Base-by-base conservation (phyloP, 352 stramenopile genomes). In the Blastocystis sp. region DNA sequence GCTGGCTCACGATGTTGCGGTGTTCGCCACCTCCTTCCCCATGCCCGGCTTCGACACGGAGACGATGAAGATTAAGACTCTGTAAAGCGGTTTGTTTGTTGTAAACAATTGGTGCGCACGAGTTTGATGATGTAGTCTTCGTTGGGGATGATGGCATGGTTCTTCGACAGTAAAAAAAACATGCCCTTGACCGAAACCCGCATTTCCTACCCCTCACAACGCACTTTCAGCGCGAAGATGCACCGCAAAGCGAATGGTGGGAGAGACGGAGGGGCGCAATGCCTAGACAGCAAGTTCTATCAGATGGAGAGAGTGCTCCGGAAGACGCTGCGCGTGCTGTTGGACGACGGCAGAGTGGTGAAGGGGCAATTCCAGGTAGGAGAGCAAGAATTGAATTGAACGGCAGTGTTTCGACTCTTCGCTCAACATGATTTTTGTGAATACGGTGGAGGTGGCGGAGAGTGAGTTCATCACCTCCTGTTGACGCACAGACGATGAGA, bases 11-110 rank as follows among this genome's bases (percentile, higher is more conserved):
- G 28, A 34, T 34, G 28, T 34, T 23, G 71, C 71, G 0, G 71
- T 28, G 61, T 81, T 81, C 61, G 71, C 71, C 23, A 70, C 71
- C 21, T 67, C 71, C 9, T 81, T 81, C 61, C 71, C 71, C 9
- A 81, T 81, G 53, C 71, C 71, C 23, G 71, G 28, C 0, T 34
- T 34, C 0, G 28, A 34, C 28, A 34, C 28, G 28, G 28, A 34
- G 28, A 34, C 28, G 71, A 81, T 78, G 69, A 78, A 81, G 65
- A 23, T 59, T 43, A 76, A 76, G 65, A 23, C 9, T 76, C 38
- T 76, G 65, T 76, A 52, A n/a, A 19, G 17, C 23, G 43, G 38
- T 76, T 76, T 76, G 65, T 59, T 76, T 9, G 52, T 34, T 34
- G 28, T 34, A 0, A 34, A 34, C 28, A 34, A 34, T 34, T 34